Base-by-base conservation (phyloP, 345 rosid genomes). In the Syzygium jambos region DNA sequence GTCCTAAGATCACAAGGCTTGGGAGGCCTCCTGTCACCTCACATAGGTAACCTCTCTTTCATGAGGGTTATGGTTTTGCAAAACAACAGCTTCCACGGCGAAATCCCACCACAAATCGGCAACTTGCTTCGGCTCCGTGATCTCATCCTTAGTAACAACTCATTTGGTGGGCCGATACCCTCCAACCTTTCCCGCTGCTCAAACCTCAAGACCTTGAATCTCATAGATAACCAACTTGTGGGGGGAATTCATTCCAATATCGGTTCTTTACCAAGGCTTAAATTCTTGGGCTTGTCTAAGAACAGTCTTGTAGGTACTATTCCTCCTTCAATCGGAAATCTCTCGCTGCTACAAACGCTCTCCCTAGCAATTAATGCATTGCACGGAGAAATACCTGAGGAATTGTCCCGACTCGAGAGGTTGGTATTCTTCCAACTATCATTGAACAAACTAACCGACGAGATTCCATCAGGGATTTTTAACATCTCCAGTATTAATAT, bases 251-350 rank as follows among this genome's bases (percentile, higher is more conserved):
- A 14, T 14, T 63, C 41, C 21, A 29, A 63, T 0, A 41, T 63
- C 1, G 77, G 77, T 29, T 29, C 77, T 14, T 63, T 63, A 29
- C 77, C 77, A 6, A 63, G 21, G 77, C 77, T 63, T 29, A 0
- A 1, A 14, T 0, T 0, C 0, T 63, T 63, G 77, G 77, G 9
- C 0, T 63, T 63, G 19, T 2, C 38, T 63, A 6, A 7, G 9
- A 63, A 63, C 9, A 63, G 1, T 0, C 77, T 63, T 3, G 77
- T 63, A 29, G 77, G 77, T 29, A 41, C 77, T 7, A 63, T 63
- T 15, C 41, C 77, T 7, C 77, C 19, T 6, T 29, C 5, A 0
- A 29, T 63, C 2, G 41, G 77, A 63, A 63, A 63, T 41, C 77
- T 63, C 21, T 29, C 77, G 9, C 38, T 3, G 21, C 22, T 63